Evolutionary conservation across 768 basidiomycete species (phyloP).

Genomic region (Chalciporus pseudorubinellus): DNA sequence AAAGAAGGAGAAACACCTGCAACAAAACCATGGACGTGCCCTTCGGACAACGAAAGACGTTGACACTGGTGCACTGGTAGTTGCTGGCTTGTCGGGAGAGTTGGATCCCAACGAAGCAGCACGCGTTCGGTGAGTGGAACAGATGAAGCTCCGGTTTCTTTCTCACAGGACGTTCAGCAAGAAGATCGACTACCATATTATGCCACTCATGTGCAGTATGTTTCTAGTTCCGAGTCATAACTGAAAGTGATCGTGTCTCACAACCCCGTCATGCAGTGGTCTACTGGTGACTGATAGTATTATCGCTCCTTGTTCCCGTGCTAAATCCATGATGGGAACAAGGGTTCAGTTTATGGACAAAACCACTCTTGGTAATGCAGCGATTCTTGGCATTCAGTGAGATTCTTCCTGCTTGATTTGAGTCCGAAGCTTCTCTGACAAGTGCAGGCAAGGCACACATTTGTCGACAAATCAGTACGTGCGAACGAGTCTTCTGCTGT

Average conservation of each 20-base stretch:
- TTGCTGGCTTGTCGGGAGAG: slow-evolving; percentile 40
- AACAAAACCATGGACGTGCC: slow-evolving; percentile 18
- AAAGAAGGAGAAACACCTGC: slow-evolving; percentile 11
- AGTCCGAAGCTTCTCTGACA: background rate
- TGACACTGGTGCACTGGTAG: slow-evolving; percentile 61
- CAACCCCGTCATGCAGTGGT: slow-evolving; percentile 37
- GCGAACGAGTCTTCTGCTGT: background rate
- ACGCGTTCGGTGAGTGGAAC: slow-evolving; percentile 45
- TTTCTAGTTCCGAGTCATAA: slow-evolving; percentile 13
- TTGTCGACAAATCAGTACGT: slow-evolving; percentile 63
- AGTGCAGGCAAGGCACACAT: slow-evolving; percentile 52
- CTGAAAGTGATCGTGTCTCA: background rate
- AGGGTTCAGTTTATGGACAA: slow-evolving; percentile 82
- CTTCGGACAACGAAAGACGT: slow-evolving; percentile 46
- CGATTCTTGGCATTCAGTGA: slow-evolving; percentile 70
- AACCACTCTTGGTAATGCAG: slow-evolving; percentile 62
- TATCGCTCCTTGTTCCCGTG: background rate
- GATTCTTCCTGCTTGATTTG: slow-evolving; percentile 10
- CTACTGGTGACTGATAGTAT: slow-evolving; percentile 42
- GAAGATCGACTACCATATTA: slow-evolving; percentile 66
- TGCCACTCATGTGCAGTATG: slow-evolving; percentile 73
- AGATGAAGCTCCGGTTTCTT: background rate
- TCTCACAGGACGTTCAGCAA: slow-evolving; percentile 27
- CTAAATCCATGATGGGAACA: background rate
- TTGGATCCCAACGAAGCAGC: slow-evolving; percentile 52